Base-by-base conservation (phyloP, 176 grass and related monocot species). In the maize (Zea mays) region DNA sequence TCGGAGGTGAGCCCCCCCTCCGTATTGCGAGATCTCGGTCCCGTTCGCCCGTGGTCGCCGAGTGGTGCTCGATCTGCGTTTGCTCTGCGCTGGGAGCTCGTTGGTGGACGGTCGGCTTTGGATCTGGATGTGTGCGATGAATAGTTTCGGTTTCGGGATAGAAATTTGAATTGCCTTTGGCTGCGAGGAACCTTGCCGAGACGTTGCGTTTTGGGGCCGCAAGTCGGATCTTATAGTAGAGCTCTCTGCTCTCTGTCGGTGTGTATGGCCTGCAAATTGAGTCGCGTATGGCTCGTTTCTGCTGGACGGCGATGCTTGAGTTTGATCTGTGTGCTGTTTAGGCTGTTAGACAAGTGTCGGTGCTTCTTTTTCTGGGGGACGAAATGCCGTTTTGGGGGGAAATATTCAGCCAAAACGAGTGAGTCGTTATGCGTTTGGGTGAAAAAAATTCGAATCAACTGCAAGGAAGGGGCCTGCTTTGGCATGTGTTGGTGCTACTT, bases 1-100 rank as follows among this genome's bases (percentile, higher is more conserved):
- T 86, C 9, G 67, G 55, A 87, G 90, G 90, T 93, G 85, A 90
- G 85, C 45, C 5, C 41, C 7, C 5, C 3, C 41, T 5, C 45
- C 5, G 61, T 69, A 64, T 83, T 76, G 71, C 63, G 48, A 65
- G 78, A 81, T 87, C 76, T 67, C 62, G 45, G 6, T 17, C 71
- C 72, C 5, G 7, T 72, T 79, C 62, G 65, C 9, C 42, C 16
- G 38, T 27, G 27, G 27, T 27, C 27, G 27, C 27, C 27, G 27
- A 27, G 27, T 27, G 21, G 6, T 20, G 46, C n/a, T 79, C 67
- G 57, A 85, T 85, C 63, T 45, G 45, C 36, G 46, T 10, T 57
- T 58, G 16, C 6, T 57, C 73, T 16, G 17, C 17, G 52, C 17
- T 55, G 16, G 52, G 52, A 55, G 52, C 3, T 55, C 52, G 52